Evolutionary conservation across 306 rosid genomes (phyloP).

Genomic region (Adenanthera pavonina): DNA sequence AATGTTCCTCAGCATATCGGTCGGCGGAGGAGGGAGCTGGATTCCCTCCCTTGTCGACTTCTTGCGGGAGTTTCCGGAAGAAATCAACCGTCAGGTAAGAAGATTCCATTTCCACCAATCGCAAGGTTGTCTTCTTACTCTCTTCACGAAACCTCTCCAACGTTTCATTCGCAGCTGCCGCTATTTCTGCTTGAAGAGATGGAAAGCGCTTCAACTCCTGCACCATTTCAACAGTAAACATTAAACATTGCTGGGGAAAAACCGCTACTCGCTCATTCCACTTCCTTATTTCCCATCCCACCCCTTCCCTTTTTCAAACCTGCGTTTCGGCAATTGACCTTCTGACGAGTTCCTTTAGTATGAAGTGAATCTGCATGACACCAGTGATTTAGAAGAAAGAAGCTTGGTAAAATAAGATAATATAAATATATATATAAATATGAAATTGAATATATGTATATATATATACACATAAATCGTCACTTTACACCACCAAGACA

Average conservation of each 20-base stretch:
- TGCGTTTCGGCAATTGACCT: constrained; percentile 84
- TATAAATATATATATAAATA: background rate
- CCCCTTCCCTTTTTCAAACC: constrained; percentile 49
- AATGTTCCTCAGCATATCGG: constrained; percentile 74
- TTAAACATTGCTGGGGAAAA: constrained; percentile 8
- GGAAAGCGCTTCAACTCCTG: constrained; percentile 94
- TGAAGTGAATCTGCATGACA: constrained; percentile 76
- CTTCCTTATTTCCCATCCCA: background rate
- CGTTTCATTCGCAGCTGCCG: constrained; percentile 75
- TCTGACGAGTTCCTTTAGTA: constrained; percentile 90
- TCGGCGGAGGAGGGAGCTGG: constrained; percentile 56
- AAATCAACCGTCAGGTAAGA: constrained; percentile 92
- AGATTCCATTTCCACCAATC: constrained; percentile 97
- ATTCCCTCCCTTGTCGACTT: constrained; percentile 66
- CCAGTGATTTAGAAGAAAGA: background rate
- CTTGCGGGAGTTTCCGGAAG: constrained; percentile 90
- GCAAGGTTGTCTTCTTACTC: constrained; percentile 73
- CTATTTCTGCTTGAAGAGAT: constrained; percentile 81
- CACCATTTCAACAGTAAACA: constrained; percentile 28
- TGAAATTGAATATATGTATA: background rate
- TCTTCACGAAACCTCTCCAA: constrained; percentile 90
- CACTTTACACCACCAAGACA: background rate
- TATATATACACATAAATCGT: no score
- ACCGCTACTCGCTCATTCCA: background rate
- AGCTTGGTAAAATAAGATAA: background rate